Conservation (phyloP, 1,139 yeast genomes). For the Taphrina deformans region DNA sequence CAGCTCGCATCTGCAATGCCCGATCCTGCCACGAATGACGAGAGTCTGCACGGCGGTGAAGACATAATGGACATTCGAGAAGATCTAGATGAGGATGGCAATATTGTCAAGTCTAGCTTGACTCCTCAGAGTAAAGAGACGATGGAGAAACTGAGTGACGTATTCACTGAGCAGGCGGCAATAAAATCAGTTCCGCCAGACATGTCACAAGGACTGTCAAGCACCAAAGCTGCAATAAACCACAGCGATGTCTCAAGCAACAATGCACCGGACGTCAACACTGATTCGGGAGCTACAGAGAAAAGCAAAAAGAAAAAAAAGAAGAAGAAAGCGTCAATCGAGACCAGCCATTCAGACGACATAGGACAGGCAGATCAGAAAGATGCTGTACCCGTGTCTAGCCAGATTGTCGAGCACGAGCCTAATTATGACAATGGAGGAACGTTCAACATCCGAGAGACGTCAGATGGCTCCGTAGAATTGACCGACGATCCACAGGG, state of each 20-base stretch:
- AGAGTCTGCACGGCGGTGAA: not conserved
- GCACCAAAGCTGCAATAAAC: not conserved
- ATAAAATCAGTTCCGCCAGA: no score
- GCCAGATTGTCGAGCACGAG: constrained; percentile 1
- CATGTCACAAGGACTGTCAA: not conserved
- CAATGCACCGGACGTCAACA: not conserved
- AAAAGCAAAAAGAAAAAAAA: not conserved
- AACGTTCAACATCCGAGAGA: not conserved
- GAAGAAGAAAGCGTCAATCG: constrained; percentile 5
- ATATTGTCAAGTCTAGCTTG: constrained; percentile 1
- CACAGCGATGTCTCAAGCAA: not conserved
- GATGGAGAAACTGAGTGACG: not conserved
- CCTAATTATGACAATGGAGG: not conserved
- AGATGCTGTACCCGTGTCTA: not conserved
- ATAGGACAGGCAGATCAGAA: not conserved
- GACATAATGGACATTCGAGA: constrained; percentile 25
- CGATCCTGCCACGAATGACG: not conserved
- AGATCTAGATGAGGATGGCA: constrained; percentile 27
- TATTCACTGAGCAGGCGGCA: not conserved
- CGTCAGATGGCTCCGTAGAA: constrained; percentile 4
- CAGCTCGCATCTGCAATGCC: constrained; percentile 1
- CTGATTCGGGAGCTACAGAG: not conserved
- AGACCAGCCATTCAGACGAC: not conserved
- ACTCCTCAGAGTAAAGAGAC: constrained; percentile 13
- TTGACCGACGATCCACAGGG: constrained; percentile 12